These are phyloP conservation scores for Fusarium domesticum DNA, from an alignment of 2,329 filamentous ascomycete genomes.

Conservation along the genomic window DNA sequence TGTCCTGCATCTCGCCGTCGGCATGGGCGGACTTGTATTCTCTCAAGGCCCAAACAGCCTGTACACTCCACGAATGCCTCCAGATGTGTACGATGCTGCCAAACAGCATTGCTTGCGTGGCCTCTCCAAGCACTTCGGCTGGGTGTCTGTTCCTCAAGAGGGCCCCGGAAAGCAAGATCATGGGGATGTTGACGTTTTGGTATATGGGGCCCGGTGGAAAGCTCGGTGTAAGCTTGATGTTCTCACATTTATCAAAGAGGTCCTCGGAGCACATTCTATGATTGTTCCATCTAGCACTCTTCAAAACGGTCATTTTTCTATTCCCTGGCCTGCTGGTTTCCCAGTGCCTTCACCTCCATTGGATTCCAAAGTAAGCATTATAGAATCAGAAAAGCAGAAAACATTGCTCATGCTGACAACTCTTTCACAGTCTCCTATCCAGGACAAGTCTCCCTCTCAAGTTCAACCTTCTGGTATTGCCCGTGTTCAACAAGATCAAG, in stretches of 20 bases:
- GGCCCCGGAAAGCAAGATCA: constrained; percentile 64
- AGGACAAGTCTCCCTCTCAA: neutral
- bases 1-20: constrained; percentile 1
- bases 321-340: neutral
- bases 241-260: constrained; percentile 32
- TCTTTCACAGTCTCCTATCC: no score
- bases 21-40: constrained; percentile 68
- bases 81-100: constrained; percentile 52
- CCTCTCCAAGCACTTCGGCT: constrained; percentile 51
- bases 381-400: neutral
- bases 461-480: no score
- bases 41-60: constrained; percentile 45
- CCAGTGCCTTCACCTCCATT: neutral
- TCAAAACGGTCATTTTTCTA: neutral
- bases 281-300: neutral
- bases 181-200: constrained; percentile 72
- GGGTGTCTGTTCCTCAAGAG: constrained; percentile 61
- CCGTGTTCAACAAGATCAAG: no score
- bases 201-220: constrained; percentile 38
- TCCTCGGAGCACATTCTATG: neutral
- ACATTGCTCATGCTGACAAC: neutral
- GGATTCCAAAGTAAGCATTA: neutral
- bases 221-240: constrained; percentile 10
- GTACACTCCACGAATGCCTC: constrained; percentile 63
- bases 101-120: constrained; percentile 44